Evolutionary conservation across 805 yeast species (phyloP), one percentile per base, ranked within the genome.

Genomic region (Saccharomycopsis babjevae): DNA sequence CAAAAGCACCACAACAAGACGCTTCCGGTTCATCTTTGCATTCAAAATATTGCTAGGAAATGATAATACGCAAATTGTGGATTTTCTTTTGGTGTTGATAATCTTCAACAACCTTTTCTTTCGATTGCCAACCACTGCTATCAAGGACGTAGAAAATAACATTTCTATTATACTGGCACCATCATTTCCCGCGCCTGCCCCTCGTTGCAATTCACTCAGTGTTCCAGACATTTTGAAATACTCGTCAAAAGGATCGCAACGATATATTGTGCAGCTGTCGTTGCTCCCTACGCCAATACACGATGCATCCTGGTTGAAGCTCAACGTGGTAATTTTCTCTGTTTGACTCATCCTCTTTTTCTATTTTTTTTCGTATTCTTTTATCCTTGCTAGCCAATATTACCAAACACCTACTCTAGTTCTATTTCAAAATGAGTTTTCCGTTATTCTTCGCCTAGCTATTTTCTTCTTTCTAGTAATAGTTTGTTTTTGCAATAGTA

Each of bases 281-380:
- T 79, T 78, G 5, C 86, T 78, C 1, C 96, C 94, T 1, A 86
- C 83, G 0, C 94, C 86, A 18, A 91, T 78, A 72, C 97, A 89
- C 79, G 79, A 79, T 63, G 85, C 85, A 74, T 93, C 97, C 77
- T 93, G 99, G 74, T 94, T 93, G 80, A 92, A 91, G 71, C 85
- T 77, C 76, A 88, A 76, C 62, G 76, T 46, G 16, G 52, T 46
- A 8, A 79, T 67, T 78, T 80, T 73, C 32, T 46, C 52, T 22
- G 52, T 22, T 25, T 46, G 52, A 71, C 69, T 46, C 52, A 46
- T 46, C 30, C 13, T 22, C 28, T n/a, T 1, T 46, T 10, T 3
- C 16, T 13, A 2, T 34, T 10, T 7, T 34, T 34, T 34, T 13
- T 34, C 38, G 38, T 34, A 7, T 2, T 34, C 6, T 34, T 34